Evolutionary conservation across 345 rosid genomes (phyloP).

Genomic region (Citrus unshiu): DNA sequence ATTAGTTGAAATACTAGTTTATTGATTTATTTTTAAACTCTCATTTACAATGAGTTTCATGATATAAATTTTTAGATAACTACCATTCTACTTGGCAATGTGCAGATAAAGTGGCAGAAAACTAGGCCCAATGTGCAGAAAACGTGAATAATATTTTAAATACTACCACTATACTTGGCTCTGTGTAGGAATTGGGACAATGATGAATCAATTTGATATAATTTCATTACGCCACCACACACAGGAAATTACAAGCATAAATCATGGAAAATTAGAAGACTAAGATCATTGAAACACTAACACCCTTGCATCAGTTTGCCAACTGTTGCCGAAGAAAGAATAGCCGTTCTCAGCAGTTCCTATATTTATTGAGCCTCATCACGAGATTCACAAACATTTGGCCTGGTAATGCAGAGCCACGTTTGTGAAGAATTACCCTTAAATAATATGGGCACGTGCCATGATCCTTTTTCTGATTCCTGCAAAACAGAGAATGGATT

Average conservation of each 20-base stretch:
- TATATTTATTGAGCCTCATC: conserved; percentile 12
- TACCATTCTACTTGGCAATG: not conserved
- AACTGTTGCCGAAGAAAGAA: not conserved
- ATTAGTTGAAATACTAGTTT: no score
- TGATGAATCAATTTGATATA: no score
- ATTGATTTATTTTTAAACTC: no score
- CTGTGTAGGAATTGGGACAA: no score
- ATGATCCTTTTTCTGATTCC: conserved; percentile 88
- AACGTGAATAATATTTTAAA: not conserved
- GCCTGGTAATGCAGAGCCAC: conserved; percentile 68
- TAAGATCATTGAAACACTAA: no score
- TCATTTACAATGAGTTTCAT: no score
- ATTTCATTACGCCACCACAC: no score
- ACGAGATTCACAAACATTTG: conserved; percentile 14
- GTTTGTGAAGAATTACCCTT: conserved; percentile 25
- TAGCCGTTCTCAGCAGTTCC: conserved; percentile 19
- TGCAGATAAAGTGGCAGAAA: not conserved
- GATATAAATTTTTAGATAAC: no score
- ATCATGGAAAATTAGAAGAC: no score
- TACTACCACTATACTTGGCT: no score
- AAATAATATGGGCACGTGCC: conserved; percentile 68
- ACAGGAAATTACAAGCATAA: no score
- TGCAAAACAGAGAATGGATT: conserved; percentile 19
- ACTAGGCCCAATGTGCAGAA: not conserved
- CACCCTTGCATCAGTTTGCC: conserved; percentile 1